Evolutionary conservation across 2,329 filamentous ascomycete genomes (phyloP).

Genomic region (Paraconiothyrium sp.): DNA sequence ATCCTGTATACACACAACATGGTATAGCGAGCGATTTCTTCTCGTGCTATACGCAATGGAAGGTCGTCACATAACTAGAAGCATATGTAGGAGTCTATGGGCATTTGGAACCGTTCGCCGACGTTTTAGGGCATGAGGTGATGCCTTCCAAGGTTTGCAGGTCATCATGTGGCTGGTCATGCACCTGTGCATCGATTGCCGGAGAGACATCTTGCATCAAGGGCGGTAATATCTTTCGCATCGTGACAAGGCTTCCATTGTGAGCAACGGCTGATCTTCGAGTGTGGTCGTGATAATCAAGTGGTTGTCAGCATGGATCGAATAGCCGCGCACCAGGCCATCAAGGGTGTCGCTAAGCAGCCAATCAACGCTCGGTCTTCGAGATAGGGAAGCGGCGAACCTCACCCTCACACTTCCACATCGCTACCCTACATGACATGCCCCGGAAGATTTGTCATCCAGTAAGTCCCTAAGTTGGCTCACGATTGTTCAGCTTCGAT

Average conservation of each 20-base stretch:
- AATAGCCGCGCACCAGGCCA: constrained; percentile 9
- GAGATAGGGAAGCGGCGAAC: not conserved
- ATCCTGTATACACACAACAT: too few species aligned
- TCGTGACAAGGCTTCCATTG: not conserved
- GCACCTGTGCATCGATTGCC: not conserved
- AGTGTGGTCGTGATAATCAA: not conserved
- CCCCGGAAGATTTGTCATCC: not conserved
- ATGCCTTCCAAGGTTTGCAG: too few species aligned
- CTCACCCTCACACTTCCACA: not conserved
- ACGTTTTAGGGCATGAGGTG: too few species aligned
- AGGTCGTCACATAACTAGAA: too few species aligned
- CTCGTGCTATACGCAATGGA: too few species aligned
- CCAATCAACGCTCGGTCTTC: not conserved
- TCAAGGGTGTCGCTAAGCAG: not conserved
- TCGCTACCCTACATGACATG: too few species aligned
- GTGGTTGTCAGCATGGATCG: not conserved
- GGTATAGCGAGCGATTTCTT: too few species aligned
- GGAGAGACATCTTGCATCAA: not conserved
- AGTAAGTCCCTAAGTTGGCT: not conserved
- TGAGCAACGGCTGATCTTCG: not conserved
- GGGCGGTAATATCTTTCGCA: not conserved
- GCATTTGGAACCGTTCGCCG: too few species aligned
- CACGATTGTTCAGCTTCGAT: not conserved
- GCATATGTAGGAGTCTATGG: too few species aligned
- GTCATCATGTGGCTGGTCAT: too few species aligned